Conservation (phyloP, 176 grass and related monocot species). For the Aegilops tauschii region DNA sequence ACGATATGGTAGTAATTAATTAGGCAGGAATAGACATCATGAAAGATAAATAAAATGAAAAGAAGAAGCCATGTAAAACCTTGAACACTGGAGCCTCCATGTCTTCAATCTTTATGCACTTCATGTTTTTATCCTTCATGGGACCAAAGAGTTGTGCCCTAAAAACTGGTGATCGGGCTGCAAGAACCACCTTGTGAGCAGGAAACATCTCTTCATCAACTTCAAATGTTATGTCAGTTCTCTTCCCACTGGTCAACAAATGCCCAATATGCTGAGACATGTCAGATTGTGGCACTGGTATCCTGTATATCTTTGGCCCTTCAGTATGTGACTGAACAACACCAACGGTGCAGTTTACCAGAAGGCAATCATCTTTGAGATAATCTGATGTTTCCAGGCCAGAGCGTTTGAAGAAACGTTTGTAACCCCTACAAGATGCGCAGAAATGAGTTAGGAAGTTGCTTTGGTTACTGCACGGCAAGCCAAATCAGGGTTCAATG, state of each 20-base stretch:
- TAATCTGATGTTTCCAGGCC: conserved; percentile 93
- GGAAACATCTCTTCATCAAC: conserved; percentile 76
- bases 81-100: conserved; percentile 94
- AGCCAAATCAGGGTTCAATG: background rate
- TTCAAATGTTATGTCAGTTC: conserved; percentile 71
- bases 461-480: background rate
- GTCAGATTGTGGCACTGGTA: conserved; percentile 75
- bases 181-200: conserved; percentile 88
- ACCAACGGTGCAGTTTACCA: conserved; percentile 90
- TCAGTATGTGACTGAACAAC: conserved; percentile 90
- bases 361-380: conserved; percentile 94
- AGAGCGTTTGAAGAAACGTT: conserved; percentile 88
- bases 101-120: conserved; percentile 78
- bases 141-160: conserved; percentile 97
- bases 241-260: conserved; percentile 66
- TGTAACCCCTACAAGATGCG: conserved; percentile 78
- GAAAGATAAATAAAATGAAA: background rate
- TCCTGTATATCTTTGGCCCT: conserved; percentile 79
- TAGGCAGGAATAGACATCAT: background rate
- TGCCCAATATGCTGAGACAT: conserved; percentile 78
- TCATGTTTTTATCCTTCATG: conserved; percentile 92
- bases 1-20: background rate
- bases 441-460: conserved; percentile 3
- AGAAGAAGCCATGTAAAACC: conserved; percentile 31
- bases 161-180: conserved; percentile 87